Conservation (phyloP, 2,329 filamentous ascomycete genomes). For the Beauveria rudraprayagi region DNA sequence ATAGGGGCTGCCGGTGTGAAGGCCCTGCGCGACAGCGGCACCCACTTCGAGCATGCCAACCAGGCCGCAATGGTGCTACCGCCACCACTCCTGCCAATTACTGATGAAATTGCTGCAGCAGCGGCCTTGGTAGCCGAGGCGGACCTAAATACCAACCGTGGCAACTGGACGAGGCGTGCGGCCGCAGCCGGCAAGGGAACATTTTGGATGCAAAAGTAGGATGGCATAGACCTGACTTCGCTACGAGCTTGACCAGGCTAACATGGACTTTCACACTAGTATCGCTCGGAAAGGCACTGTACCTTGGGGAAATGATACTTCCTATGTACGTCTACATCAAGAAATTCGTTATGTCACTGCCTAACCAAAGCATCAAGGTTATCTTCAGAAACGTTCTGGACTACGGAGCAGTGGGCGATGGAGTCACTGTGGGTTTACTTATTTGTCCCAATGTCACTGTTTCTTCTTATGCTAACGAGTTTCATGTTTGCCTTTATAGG, state of each 20-base stretch:
- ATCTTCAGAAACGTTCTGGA: slow-evolving; percentile 5
- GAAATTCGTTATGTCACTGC: not conserved
- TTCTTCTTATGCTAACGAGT: not conserved
- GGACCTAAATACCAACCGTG: slow-evolving; percentile 10
- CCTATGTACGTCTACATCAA: slow-evolving; percentile 3
- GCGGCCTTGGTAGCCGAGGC: slow-evolving; percentile 19
- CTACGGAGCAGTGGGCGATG: slow-evolving; percentile 1
- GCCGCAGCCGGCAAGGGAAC: not conserved
- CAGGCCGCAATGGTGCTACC: not conserved
- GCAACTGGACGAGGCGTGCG: not conserved
- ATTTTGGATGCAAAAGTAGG: slow-evolving; percentile 18
- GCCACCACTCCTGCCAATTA: slow-evolving; percentile 16
- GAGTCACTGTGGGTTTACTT: not conserved
- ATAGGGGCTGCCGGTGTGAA: not conserved
- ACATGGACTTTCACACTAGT: not conserved
- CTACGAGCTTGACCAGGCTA: not conserved
- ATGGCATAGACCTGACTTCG: not conserved
- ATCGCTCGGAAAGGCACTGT: slow-evolving; percentile 15
- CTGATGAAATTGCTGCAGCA: slow-evolving; percentile 17
- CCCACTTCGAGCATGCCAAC: not conserved
- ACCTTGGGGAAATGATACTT: slow-evolving; percentile 18
- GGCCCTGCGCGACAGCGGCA: not conserved
- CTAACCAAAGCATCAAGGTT: not conserved
- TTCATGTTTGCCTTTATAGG: not conserved
- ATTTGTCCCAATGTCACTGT: not conserved